Evolutionary conservation across 2,329 filamentous ascomycete genomes (phyloP), one percentile per base, ranked within the genome.

Genomic region (Nemania bipapillata): DNA sequence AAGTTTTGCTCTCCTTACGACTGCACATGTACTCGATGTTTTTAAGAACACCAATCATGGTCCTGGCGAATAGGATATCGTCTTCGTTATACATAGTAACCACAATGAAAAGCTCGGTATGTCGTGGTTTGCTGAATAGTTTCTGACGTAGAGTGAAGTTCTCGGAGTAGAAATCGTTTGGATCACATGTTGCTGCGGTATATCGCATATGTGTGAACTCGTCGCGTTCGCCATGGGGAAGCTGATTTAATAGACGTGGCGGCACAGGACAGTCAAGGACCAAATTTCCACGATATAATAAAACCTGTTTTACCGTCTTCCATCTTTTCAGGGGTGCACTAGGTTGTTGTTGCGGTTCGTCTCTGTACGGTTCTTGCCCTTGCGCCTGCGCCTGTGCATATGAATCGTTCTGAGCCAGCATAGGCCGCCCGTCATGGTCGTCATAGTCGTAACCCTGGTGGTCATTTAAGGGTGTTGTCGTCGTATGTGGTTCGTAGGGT

Each of bases 31-130:
- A 96, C 15, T 92, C 90, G 75, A 99, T 95, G 79, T 99, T 99
- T 80, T 96, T 94, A 92, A 99, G 97, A 65, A 99, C 93, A 63
- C 95, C 96, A 79, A 98, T 93, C 95, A 99, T 98, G 0, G 96
- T 99, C 54, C 96, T 89, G 6, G 96, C 97, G 76, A 99, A 99
- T 77, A 94, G 89, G 75, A 97, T 93, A 78, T 98, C 96, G 81
- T 97, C 92, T 81, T 99, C 96, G 81, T 99, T 99, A 84, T 97
- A 98, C 96, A 98, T 98, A 75, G 96, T 99, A 70, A 99, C 86
- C 79, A 94, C 97, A 75, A 99, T 97, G 79, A 98, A 96, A 7
- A 99, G 84, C 81, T 99, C 96, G 0, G 95, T 98, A 80, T 98
- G 94, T 70, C 96, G 89, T 30, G 90, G 85, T 0, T 92, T 97